phyloP scores from a whole-genome alignment of 495 filamentous ascomycete species.

The Talaromyces nanjingensis region DNA sequence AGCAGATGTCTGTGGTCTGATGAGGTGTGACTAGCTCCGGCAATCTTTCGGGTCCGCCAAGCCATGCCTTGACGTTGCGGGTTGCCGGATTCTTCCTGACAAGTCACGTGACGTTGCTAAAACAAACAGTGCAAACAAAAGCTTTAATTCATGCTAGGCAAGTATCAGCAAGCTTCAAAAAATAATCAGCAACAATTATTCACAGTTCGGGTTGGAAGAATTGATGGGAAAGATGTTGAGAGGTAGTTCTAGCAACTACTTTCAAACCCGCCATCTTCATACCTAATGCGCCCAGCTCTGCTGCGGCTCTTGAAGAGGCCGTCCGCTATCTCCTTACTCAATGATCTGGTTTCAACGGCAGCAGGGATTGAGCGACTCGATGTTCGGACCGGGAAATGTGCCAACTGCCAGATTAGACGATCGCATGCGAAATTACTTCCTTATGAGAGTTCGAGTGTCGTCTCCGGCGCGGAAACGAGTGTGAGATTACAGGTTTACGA shows the following conservation, averaged over 20 bases:
- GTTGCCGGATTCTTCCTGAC: slow-evolving; percentile 1
- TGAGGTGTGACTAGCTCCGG: slow-evolving; percentile 7
- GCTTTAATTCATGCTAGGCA: not conserved
- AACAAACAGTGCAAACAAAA: slow-evolving; percentile 10
- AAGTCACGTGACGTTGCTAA: not conserved
- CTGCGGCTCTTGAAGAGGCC: slow-evolving; percentile 48
- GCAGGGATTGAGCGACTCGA: slow-evolving; percentile 31
- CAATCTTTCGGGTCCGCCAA: slow-evolving; percentile 7
- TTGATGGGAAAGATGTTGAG: slow-evolving; percentile 3
- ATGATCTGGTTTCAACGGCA: slow-evolving; percentile 29
- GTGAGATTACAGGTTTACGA: slow-evolving; percentile 10
- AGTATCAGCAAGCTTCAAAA: not conserved
- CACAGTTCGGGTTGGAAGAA: not conserved
- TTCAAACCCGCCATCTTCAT: slow-evolving; percentile 11
- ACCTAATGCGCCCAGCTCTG: slow-evolving; percentile 46
- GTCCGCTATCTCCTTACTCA: slow-evolving; percentile 42
- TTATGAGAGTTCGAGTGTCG: not conserved
- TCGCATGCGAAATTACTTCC: not conserved
- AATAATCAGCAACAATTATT: not conserved
- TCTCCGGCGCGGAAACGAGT: not conserved
- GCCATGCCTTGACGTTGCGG: not conserved
- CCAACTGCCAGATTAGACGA: slow-evolving; percentile 22
- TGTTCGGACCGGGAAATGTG: slow-evolving; percentile 18
- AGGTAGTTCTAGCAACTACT: not conserved
- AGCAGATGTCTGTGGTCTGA: slow-evolving; percentile 11